These are phyloP conservation scores for Talaromyces trachyspermus DNA, from an alignment of 495 filamentous ascomycete genomes.

Conservation along the genomic window DNA sequence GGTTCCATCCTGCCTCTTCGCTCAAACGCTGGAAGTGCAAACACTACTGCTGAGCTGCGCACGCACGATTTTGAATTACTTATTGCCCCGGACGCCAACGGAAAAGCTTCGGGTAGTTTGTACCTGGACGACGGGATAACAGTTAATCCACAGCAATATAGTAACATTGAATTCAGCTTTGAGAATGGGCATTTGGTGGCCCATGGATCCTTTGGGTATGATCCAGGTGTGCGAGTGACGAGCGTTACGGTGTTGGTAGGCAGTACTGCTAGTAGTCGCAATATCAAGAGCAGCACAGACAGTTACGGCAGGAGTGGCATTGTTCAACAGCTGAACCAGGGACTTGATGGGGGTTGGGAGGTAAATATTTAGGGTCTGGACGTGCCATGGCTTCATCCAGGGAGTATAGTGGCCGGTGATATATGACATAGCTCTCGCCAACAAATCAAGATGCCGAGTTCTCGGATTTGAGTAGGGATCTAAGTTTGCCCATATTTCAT, in stretches of 20 bases:
- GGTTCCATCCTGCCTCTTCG: constrained; percentile 55
- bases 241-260: background rate
- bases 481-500: too few species aligned
- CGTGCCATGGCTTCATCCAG: too few species aligned
- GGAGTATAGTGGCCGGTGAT: too few species aligned
- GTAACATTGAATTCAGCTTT: constrained; percentile 1
- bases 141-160: background rate
- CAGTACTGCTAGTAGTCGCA: background rate
- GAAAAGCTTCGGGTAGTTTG: constrained; percentile 9
- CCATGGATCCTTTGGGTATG: constrained; percentile 1
- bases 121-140: constrained; percentile 12
- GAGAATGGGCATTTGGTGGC: constrained; percentile 4
- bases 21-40: background rate
- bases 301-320: background rate
- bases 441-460: too few species aligned
- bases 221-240: background rate
- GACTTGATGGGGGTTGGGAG: background rate
- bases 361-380: background rate
- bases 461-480: too few species aligned
- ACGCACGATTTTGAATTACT: constrained; percentile 8
- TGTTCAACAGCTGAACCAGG: background rate
- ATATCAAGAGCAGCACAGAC: background rate
- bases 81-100: constrained; percentile 9
- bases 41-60: background rate
- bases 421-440: too few species aligned